Base-by-base conservation (phyloP, 441 rosid genomes). In the Brassica balearica region DNA sequence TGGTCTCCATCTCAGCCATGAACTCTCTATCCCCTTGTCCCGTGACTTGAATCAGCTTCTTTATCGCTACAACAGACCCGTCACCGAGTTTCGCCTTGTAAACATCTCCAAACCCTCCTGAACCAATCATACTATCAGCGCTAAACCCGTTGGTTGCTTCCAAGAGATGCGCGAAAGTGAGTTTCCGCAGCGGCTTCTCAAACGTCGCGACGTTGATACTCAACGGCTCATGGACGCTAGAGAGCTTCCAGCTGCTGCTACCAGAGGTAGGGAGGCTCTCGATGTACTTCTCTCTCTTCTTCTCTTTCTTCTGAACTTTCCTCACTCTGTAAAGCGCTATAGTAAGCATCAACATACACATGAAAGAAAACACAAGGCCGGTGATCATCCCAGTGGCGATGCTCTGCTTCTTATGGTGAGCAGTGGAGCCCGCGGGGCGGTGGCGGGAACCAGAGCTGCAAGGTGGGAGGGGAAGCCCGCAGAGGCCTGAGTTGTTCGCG, bases 61-160 rank as follows among this genome's bases (percentile, higher is more conserved):
- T 94, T 82, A 94, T 94, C 8, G 98, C 98, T 23, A 94, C 98
- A 34, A 84, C 84, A 62, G 88, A 84, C 5, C 97, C 98, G 11
- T 94, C 97, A 15, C 43, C 82, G 38, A 94, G 83, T 67, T 88
- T 82, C 27, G 98, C 98, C 84, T 92, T 94, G 91, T 92, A 94
- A 59, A 92, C 98, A 81, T 92, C 97, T 51, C 98, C 97, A 65
- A 94, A 94, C 72, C 98, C 98, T 25, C 98, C 98, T 32, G 97
- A 81, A 5, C 98, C 98, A 41, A 94, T 92, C 85, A 94, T 86
- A 82, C 93, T 94, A 71, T 90, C 94, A 10, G 93, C 86, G 75
- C 98, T 94, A 85, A 94, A 94, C 72, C 98, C 98, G 58, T 94
- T 92, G 5, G 98, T 94, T 43, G 98, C 98, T 84, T 94, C 98